phyloP scores from a whole-genome alignment of 345 rosid genomes.

The Triadica sebifera region DNA sequence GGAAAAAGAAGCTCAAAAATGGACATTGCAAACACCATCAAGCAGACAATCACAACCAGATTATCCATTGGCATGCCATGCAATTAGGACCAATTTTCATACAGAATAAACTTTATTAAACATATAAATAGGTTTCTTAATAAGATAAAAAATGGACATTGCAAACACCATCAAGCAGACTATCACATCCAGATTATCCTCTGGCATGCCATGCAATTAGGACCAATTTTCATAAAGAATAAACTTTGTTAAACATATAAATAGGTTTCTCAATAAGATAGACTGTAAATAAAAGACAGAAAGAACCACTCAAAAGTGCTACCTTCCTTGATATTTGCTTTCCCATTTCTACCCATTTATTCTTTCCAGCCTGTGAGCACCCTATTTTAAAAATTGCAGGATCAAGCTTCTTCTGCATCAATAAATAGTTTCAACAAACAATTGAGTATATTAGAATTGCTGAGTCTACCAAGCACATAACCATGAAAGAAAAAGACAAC shows the following conservation, averaged over 20 bases:
- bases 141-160: background rate
- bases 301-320: background rate
- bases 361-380: slow-evolving; percentile 69
- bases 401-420: slow-evolving; percentile 65
- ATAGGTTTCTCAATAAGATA: background rate
- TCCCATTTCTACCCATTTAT: slow-evolving; percentile 90
- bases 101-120: background rate
- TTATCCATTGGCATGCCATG: background rate
- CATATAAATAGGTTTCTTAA: background rate
- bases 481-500: background rate
- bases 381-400: slow-evolving; percentile 71
- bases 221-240: background rate
- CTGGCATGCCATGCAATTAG: background rate
- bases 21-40: background rate
- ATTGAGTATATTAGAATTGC: background rate
- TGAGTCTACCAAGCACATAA: background rate
- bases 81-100: background rate
- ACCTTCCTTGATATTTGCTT: slow-evolving; percentile 89
- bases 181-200: background rate
- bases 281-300: background rate
- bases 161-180: background rate
- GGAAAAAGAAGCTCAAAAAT: background rate
- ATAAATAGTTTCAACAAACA: slow-evolving; percentile 7
- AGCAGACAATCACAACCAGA: background rate
- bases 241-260: background rate